Evolutionary conservation across 306 rosid genomes (phyloP), one percentile per base, ranked within the genome.

Genomic region (Fragaria nilgerrensis): DNA sequence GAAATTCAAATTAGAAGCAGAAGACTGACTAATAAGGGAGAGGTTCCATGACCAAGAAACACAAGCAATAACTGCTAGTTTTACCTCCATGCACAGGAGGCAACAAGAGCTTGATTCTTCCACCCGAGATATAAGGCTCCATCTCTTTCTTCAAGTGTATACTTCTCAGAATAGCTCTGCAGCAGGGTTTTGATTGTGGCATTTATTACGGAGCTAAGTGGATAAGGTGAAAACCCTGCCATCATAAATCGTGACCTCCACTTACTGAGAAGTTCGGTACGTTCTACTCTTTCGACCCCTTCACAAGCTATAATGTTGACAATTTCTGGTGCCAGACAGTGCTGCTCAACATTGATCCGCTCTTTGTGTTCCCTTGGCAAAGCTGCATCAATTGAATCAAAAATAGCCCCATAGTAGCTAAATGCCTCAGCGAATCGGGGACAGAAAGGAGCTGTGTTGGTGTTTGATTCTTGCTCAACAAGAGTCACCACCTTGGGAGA

Each of bases 301-400:
- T 90, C 97, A 41, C 97, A 95, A 2, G 98, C 98, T 75, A 95
- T 82, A n/a, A 95, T 77, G 80, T 95, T 95, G 7, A 94, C 97
- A 50, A 94, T 80, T 72, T 92, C 97, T 27, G 91, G 78, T 12
- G 98, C 98, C 85, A 94, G 82, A 77, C 98, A 94, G 73, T 92
- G 96, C 64, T 94, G 98, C 75, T 94, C 98, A 15, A 90, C 88
- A 39, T 82, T 89, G 72, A 94, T 94, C 76, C 96, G 89, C 79
- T 95, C 92, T 79, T 32, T 84, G 70, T 90, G 71, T 16, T 90
- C 96, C 84, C 97, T 83, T 1, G 93, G 92, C 62, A 92, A 73
- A 63, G 87, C 81, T 64, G 77, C 88, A 61, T 94, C 97, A 36
- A 94, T 85, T 9, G 97, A 89, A 39, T 94, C 95, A 15, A 94